Percentiles rank a stretch among this genome's conserved stretches.
These are phyloP conservation scores for Hibiscus mutabilis DNA, from an alignment of 345 rosid species.

Conservation along the genomic window DNA sequence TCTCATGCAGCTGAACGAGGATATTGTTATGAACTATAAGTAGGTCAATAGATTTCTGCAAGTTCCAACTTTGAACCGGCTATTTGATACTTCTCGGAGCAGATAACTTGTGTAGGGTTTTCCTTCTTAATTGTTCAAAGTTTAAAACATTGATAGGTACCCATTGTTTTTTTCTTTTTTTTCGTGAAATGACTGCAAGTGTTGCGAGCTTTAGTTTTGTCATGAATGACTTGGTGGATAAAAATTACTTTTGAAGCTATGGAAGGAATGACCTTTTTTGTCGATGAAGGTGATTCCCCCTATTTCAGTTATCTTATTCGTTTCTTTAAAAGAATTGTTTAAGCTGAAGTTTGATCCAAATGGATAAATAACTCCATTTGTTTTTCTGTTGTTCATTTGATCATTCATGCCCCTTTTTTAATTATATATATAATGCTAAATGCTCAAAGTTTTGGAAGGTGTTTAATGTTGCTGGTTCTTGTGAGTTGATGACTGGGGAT, in stretches of 20 bases:
- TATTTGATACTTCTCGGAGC: not conserved
- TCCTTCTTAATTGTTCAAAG: not conserved
- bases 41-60: not conserved
- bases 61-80: not conserved
- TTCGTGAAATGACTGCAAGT: not conserved
- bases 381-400: not conserved
- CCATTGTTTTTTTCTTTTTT: not conserved
- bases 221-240: not conserved
- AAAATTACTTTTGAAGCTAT: not conserved
- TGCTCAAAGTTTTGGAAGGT: not conserved
- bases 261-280: not conserved
- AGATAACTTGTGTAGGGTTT: not conserved
- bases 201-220: not conserved
- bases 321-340: not conserved
- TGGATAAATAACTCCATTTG: not conserved
- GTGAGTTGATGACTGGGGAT: too few relatives aligned
- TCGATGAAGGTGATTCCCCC: not conserved
- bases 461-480: not conserved
- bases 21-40: constrained; percentile 22
- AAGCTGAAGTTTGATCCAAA: not conserved
- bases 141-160: not conserved
- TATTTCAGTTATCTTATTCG: not conserved
- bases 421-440: not conserved
- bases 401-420: too few relatives aligned
- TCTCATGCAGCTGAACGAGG: constrained; percentile 55